These are phyloP conservation scores for Penicillium psychrosexuale DNA, from an alignment of 2,329 filamentous ascomycete genomes.

Conservation along the genomic window DNA sequence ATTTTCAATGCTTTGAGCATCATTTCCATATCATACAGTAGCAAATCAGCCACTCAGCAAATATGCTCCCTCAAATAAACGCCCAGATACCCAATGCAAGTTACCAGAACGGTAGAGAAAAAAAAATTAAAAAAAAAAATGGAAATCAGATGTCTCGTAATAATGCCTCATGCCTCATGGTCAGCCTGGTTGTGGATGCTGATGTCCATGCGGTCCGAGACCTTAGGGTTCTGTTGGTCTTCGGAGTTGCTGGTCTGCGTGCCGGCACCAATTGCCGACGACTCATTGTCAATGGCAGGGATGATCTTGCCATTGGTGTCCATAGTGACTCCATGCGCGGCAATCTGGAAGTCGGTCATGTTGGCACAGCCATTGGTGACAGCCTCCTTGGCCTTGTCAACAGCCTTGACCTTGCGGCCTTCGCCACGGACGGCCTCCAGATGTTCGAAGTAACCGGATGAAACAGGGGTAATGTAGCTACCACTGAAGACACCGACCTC, in stretches of 20 bases:
- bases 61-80: slow-evolving; percentile 19
- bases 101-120: neutral
- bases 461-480: slow-evolving; percentile 76
- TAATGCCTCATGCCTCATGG: slow-evolving; percentile 31
- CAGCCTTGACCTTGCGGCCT: slow-evolving; percentile 63
- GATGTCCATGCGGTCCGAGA: slow-evolving; percentile 57
- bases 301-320: slow-evolving; percentile 57
- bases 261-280: neutral
- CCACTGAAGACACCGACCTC: slow-evolving; percentile 93
- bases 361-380: slow-evolving; percentile 62
- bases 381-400: slow-evolving; percentile 63
- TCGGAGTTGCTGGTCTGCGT: slow-evolving; percentile 10
- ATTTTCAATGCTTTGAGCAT: slow-evolving; percentile 16
- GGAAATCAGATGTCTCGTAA: slow-evolving; percentile 18
- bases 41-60: slow-evolving; percentile 12
- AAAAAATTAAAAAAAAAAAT: neutral
- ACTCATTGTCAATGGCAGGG: slow-evolving; percentile 37
- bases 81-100: slow-evolving; percentile 26
- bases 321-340: slow-evolving; percentile 59
- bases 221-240: slow-evolving; percentile 36
- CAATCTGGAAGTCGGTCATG: slow-evolving; percentile 59
- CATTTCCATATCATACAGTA: slow-evolving; percentile 15
- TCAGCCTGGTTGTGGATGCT: slow-evolving; percentile 58
- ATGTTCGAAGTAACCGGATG: slow-evolving; percentile 77
- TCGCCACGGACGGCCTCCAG: slow-evolving; percentile 69